These are phyloP conservation scores for Exophiala oligosperma DNA, from an alignment of 2,329 filamentous ascomycete species.

Conservation along the genomic window DNA sequence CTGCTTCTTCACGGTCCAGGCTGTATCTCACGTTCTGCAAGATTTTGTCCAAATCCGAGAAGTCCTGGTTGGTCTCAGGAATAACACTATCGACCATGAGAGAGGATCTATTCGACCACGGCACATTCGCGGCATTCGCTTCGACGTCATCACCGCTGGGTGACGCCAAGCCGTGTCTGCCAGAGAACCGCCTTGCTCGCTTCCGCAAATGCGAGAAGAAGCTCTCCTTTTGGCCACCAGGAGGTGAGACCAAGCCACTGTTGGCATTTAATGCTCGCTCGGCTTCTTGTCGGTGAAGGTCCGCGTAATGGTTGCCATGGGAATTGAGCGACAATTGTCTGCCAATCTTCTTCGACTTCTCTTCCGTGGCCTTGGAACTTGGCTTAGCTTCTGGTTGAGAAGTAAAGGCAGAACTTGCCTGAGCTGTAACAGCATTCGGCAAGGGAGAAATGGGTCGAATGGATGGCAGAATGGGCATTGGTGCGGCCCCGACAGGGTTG, in stretches of 20 bases:
- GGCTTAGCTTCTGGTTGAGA: conserved; percentile 43
- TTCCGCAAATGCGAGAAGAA: conserved; percentile 98
- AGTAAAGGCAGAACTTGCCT: conserved; percentile 68
- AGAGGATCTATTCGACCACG: conserved; percentile 85
- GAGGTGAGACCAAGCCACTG: conserved; percentile 71
- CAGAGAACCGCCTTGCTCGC: conserved; percentile 86
- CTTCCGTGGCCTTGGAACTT: conserved; percentile 51
- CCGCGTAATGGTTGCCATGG: conserved; percentile 87
- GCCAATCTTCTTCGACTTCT: conserved; percentile 85
- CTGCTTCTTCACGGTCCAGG: conserved; percentile 43
- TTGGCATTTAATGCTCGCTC: conserved; percentile 86
- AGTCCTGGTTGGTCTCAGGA: conserved; percentile 47
- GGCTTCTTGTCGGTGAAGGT: conserved; percentile 85
- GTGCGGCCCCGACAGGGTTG: conserved; percentile 68
- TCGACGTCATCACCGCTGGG: conserved; percentile 84
- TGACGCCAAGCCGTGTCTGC: conserved; percentile 80
- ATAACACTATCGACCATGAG: conserved; percentile 66
- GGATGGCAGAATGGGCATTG: conserved; percentile 93
- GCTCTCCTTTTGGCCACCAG: conserved; percentile 82
- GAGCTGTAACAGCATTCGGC: conserved; percentile 88
- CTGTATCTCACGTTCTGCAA: conserved; percentile 61
- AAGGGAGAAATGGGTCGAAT: conserved; percentile 94
- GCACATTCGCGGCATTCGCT: conserved; percentile 86
- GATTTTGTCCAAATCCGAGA: conserved; percentile 62
- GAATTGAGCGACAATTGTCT: conserved; percentile 91